Base-by-base conservation (phyloP, 768 basidiomycete species). In the Boletus sensibilis region DNA sequence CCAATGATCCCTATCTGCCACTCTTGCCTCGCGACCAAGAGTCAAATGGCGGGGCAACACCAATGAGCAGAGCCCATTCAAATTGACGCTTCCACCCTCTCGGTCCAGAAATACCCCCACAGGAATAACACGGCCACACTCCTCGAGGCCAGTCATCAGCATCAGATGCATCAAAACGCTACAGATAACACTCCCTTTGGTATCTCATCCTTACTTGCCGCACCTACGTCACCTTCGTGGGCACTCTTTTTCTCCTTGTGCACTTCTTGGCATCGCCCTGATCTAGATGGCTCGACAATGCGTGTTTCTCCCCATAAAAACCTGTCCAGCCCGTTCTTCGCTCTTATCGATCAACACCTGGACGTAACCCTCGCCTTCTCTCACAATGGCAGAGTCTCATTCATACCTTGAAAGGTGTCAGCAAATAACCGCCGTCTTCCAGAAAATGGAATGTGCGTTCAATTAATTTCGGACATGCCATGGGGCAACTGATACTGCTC, bases 381-480 rank as follows among this genome's bases (percentile, higher is more conserved):
- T 38, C 34, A 56, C 7, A 56, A 52, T 35, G 23, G 37, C 21
- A 27, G 16, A 31, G 13, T 14, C 50, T 51, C 42, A 31, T 47
- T 51, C 50, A 25, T 23, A 5, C 37, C 53, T 27, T 33, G 16
- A 39, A 53, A 53, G 50, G 35, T 21, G 50, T 27, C 50, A 14
- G 10, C 9, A 53, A 40, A 55, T 55, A 37, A 60, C 60, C 48
- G 45, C 31, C 48, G 51, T 45, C 60, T 62, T 62, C 60, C 18
- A 54, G 21, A 53, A 62, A 58, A 62, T 62, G 61, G 60, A 53
- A 58, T 44, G 45, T 23, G n/a, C 47, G 20, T 44, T 45, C 53
- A 39, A 27, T 61, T 62, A 35, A 62, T 62, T 43, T 56, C 55
- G 60, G 37, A 43, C 38, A 50, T 38, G 42, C 54, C 16, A 45